A percentile compares a stretch with the other conserved stretches of the same genome.
Conservation (phyloP, 1,139 yeast species). For the Hemisphaericaspora xylofermentans region DNA sequence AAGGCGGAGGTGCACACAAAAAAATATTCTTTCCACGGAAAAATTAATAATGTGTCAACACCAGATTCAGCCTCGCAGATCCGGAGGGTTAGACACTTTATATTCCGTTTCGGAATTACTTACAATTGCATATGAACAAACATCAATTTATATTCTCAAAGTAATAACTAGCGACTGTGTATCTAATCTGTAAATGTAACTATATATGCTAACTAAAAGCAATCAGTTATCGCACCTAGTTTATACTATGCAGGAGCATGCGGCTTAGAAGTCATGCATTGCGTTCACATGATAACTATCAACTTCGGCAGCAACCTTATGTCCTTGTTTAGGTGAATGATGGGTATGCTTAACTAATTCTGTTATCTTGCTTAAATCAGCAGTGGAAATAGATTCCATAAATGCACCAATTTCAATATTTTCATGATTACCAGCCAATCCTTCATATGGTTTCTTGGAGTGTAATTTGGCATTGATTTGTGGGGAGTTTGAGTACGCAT, state of each 20-base stretch:
- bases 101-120: not conserved
- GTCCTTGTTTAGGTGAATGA: slow-evolving; percentile 32
- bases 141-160: no score
- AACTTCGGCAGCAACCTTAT: not conserved
- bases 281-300: slow-evolving; percentile 4
- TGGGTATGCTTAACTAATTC: slow-evolving; percentile 41
- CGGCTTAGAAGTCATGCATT: slow-evolving; percentile 1
- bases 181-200: no score
- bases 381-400: slow-evolving; percentile 56
- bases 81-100: not conserved
- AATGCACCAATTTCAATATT: slow-evolving; percentile 79
- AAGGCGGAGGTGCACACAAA: not conserved
- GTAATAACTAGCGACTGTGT: no score
- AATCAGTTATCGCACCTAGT: no score
- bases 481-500: slow-evolving; percentile 63
- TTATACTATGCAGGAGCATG: no score
- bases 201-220: no score
- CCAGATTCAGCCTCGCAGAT: not conserved
- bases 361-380: slow-evolving; percentile 55
- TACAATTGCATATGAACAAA: no score
- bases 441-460: slow-evolving; percentile 31
- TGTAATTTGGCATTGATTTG: slow-evolving; percentile 35
- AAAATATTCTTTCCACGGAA: not conserved
- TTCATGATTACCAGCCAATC: slow-evolving; percentile 75
- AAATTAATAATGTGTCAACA: not conserved